phyloP scores from a whole-genome alignment of 1,284 basidiomycete genomes.

The Thecaphora thlaspeos region DNA sequence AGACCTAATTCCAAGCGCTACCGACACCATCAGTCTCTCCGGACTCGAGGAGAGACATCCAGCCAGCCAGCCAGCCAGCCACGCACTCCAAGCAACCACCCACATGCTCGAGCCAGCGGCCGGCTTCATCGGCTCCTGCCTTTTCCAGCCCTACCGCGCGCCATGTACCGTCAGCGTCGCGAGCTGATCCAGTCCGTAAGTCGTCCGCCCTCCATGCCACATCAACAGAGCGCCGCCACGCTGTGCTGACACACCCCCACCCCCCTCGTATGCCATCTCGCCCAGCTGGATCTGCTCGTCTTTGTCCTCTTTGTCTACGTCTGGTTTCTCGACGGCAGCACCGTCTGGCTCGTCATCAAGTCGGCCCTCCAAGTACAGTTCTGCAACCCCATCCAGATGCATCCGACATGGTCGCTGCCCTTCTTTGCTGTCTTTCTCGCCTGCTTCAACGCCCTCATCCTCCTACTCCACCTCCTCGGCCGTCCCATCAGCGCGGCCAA shows the following conservation, averaged over 20 bases:
- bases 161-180: constrained; percentile 36
- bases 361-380: constrained; percentile 30
- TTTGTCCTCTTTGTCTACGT: constrained; percentile 42
- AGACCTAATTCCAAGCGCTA: too few relatives aligned
- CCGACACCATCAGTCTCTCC: too few relatives aligned
- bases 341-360: constrained; percentile 28
- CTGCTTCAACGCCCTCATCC: constrained; percentile 20
- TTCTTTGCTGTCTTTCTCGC: constrained; percentile 27
- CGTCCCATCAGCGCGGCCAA: constrained; percentile 8
- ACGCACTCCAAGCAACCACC: too few relatives aligned
- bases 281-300: constrained; percentile 36
- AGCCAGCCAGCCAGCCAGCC: too few relatives aligned
- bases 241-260: too few relatives aligned
- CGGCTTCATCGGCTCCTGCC: constrained; percentile 14
- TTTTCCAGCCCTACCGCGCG: constrained; percentile 2
- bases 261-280: not conserved
- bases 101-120: constrained; percentile 12
- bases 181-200: constrained; percentile 35
- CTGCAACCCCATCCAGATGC: constrained; percentile 31
- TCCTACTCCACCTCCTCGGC: constrained; percentile 17
- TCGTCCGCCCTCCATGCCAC: too few relatives aligned
- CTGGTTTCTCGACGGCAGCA: constrained; percentile 39
- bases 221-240: too few relatives aligned
- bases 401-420: constrained; percentile 26
- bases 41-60: too few relatives aligned